These are phyloP conservation scores for Ramalina intermedia DNA, from an alignment of 495 filamentous ascomycete genomes.

Conservation along the genomic window DNA sequence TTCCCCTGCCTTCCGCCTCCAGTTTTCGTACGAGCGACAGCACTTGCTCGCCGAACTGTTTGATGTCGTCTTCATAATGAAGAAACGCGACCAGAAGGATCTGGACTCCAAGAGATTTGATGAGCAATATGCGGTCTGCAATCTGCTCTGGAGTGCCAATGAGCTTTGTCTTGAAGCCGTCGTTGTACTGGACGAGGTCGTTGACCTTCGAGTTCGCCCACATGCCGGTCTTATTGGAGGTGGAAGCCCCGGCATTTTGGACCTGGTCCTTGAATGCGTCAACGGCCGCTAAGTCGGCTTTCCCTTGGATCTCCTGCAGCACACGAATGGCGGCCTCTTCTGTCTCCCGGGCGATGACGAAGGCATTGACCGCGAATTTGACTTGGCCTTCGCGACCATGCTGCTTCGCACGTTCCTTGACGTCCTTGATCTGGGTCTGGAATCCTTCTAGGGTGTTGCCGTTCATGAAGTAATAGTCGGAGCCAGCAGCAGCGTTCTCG, in stretches of 20 bases:
- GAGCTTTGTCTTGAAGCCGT: constrained; percentile 37
- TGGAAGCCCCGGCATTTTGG: constrained; percentile 27
- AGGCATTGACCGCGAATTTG: constrained; percentile 32
- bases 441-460: constrained; percentile 35
- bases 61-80: constrained; percentile 34
- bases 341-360: constrained; percentile 33
- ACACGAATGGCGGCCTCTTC: constrained; percentile 31
- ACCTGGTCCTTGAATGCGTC: constrained; percentile 29
- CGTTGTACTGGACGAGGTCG: constrained; percentile 35
- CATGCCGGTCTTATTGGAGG: constrained; percentile 23
- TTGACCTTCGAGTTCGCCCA: constrained; percentile 33
- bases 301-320: constrained; percentile 34
- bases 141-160: constrained; percentile 34
- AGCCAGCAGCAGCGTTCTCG: constrained; percentile 18
- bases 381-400: constrained; percentile 24
- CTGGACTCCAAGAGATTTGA: constrained; percentile 31
- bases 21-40: constrained; percentile 28
- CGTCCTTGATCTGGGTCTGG: constrained; percentile 30
- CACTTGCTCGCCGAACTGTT: constrained; percentile 30
- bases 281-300: constrained; percentile 31
- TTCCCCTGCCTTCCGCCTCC: constrained; percentile 30
- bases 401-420: constrained; percentile 24
- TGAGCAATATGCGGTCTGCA: constrained; percentile 29
- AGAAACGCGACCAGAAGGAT: constrained; percentile 29
- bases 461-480: constrained; percentile 38